Conservation (phyloP, 2,329 filamentous ascomycete species). For the Sporothrix humicola region DNA sequence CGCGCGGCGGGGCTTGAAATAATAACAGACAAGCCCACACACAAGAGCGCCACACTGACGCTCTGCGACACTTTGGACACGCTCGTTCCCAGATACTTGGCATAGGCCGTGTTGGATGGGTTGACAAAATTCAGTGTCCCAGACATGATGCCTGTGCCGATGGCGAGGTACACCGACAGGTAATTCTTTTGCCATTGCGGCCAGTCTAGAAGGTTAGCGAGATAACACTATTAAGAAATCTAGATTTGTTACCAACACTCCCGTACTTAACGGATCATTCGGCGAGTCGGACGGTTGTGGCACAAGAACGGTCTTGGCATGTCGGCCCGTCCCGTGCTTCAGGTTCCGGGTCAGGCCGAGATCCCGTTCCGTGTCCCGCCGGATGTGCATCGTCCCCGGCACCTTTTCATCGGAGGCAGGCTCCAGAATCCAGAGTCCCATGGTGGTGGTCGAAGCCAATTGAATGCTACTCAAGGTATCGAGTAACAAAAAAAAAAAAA, state of each 20-base stretch:
- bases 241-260: not conserved
- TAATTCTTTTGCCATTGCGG: conserved; percentile 46
- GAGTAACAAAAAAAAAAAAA: not conserved
- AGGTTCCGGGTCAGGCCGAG: not conserved
- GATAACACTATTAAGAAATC: not conserved
- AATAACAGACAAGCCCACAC: conserved; percentile 73
- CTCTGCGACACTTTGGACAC: conserved; percentile 45
- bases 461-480: not conserved
- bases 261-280: conserved; percentile 24
- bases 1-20: conserved; percentile 43
- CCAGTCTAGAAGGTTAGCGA: conserved; percentile 10
- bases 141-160: conserved; percentile 47
- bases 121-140: conserved; percentile 41
- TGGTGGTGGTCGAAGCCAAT: not conserved
- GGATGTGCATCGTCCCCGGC: not conserved
- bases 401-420: not conserved
- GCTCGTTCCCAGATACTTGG: conserved; percentile 39
- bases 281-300: conserved; percentile 27
- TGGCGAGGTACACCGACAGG: conserved; percentile 47
- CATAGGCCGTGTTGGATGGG: conserved; percentile 45
- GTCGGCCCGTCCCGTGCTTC: conserved; percentile 26
- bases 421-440: conserved; percentile 27
- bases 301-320: conserved; percentile 5
- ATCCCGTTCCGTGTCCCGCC: conserved; percentile 6
- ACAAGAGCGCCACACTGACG: conserved; percentile 53